These are phyloP conservation scores for Castanea crenata DNA, from an alignment of 306 rosid species.

Conservation along the genomic window DNA sequence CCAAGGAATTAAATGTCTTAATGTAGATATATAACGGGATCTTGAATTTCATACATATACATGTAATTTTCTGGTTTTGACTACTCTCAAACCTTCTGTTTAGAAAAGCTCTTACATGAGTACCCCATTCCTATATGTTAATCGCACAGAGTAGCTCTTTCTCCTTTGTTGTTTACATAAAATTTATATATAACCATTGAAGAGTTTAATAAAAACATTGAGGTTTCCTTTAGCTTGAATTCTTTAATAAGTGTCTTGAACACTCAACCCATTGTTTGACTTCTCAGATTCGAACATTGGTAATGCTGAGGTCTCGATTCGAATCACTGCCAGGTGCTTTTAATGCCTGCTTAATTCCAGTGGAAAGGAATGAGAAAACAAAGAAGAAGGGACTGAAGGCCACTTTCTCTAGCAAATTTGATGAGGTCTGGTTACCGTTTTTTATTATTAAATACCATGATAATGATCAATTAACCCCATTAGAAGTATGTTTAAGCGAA, in stretches of 20 bases:
- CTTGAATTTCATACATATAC: neutral
- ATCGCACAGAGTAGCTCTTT: neutral
- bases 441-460: conserved; percentile 15
- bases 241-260: conserved; percentile 11
- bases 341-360: conserved; percentile 72
- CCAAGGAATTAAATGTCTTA: neutral
- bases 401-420: conserved; percentile 60
- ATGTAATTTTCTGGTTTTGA: neutral
- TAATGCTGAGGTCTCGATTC: conserved; percentile 81
- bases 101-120: neutral
- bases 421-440: conserved; percentile 57
- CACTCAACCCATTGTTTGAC: conserved; percentile 16
- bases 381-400: conserved; percentile 65
- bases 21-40: neutral
- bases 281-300: conserved; percentile 86
- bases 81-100: neutral
- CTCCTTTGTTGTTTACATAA: neutral
- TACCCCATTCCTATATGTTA: neutral
- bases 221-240: conserved; percentile 7
- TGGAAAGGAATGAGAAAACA: conserved; percentile 43
- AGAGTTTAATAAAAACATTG: neutral
- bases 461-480: conserved; percentile 1
- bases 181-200: neutral
- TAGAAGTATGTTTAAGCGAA: no score
- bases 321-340: conserved; percentile 85